Conservation (phyloP, 148 eudicot species). For the Silene latifolia region DNA sequence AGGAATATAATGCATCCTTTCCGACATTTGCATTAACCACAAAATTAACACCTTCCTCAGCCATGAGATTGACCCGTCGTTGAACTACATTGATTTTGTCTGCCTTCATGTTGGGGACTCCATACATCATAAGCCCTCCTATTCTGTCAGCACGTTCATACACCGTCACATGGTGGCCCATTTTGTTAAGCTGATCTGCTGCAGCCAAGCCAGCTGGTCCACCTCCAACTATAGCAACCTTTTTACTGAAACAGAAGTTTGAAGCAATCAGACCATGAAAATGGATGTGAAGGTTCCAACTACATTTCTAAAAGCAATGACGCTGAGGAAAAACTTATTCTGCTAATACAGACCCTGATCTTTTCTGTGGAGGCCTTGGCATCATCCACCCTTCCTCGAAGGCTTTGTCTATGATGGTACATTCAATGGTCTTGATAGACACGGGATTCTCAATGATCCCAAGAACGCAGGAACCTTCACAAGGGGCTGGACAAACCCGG, state of each 20-base stretch:
- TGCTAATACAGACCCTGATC: constrained; percentile 65
- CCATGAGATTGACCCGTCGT: constrained; percentile 88
- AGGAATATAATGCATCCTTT: constrained; percentile 64
- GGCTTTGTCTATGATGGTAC: constrained; percentile 94
- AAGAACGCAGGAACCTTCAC: constrained; percentile 98
- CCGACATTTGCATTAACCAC: constrained; percentile 91
- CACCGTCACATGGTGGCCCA: constrained; percentile 87
- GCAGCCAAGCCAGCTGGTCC: constrained; percentile 99
- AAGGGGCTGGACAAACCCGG: constrained; percentile 98
- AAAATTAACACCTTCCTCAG: constrained; percentile 76
- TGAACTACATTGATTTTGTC: constrained; percentile 87
- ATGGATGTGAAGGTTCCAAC: background rate
- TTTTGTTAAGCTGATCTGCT: constrained; percentile 91
- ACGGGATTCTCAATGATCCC: constrained; percentile 98
- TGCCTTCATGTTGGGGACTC: constrained; percentile 98
- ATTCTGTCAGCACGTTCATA: constrained; percentile 95
- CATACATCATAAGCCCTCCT: constrained; percentile 99
- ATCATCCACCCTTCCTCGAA: constrained; percentile 99
- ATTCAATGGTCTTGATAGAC: constrained; percentile 90
- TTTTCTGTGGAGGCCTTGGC: constrained; percentile 79
- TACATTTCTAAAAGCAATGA: background rate
- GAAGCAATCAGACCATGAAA: constrained; percentile 12
- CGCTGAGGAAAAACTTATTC: background rate
- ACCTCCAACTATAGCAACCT: constrained; percentile 82
- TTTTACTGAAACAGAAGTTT: constrained; percentile 49